Percentiles rank a stretch among this genome's conserved stretches.
These are phyloP conservation scores for Exophiala phaeomuriformis DNA, from an alignment of 2,329 filamentous ascomycete genomes.

Conservation along the genomic window DNA sequence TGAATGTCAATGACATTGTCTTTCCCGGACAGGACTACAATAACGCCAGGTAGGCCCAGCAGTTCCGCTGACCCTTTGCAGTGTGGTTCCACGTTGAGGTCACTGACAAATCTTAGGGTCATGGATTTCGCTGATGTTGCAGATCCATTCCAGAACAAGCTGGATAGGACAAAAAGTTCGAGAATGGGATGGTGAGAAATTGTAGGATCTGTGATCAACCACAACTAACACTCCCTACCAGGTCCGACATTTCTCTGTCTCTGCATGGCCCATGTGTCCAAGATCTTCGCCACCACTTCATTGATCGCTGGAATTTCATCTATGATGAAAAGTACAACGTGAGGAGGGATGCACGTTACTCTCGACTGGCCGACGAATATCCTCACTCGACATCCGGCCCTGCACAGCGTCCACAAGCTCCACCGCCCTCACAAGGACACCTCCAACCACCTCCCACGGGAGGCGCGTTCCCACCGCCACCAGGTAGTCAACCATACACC, in stretches of 20 bases:
- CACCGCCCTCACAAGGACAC: slow-evolving; percentile 33
- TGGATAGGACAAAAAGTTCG: slow-evolving; percentile 69
- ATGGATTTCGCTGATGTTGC: slow-evolving; percentile 72
- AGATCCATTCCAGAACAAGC: slow-evolving; percentile 77
- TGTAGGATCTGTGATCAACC: neutral
- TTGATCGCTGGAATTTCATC: slow-evolving; percentile 87
- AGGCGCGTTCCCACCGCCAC: slow-evolving; percentile 18
- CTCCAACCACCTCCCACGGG: slow-evolving; percentile 27
- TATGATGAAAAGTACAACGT: slow-evolving; percentile 71
- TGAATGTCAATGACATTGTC: slow-evolving; percentile 64
- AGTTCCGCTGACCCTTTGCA: slow-evolving; percentile 27
- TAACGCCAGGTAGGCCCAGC: slow-evolving; percentile 52
- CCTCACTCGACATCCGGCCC: slow-evolving; percentile 28
- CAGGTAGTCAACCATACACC: slow-evolving; percentile 23
- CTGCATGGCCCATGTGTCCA: slow-evolving; percentile 66
- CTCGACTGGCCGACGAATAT: slow-evolving; percentile 33
- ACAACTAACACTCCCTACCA: neutral
- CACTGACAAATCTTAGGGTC: slow-evolving; percentile 39
- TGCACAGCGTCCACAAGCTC: slow-evolving; percentile 29
- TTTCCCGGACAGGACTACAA: slow-evolving; percentile 93
- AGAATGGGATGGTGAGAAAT: slow-evolving; percentile 72
- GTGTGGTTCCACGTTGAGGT: neutral
- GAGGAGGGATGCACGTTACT: slow-evolving; percentile 47
- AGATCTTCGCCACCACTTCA: slow-evolving; percentile 70
- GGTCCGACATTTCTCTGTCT: slow-evolving; percentile 70